phyloP scores from a whole-genome alignment of 2,329 filamentous ascomycete genomes.

The Thelonectria olida region DNA sequence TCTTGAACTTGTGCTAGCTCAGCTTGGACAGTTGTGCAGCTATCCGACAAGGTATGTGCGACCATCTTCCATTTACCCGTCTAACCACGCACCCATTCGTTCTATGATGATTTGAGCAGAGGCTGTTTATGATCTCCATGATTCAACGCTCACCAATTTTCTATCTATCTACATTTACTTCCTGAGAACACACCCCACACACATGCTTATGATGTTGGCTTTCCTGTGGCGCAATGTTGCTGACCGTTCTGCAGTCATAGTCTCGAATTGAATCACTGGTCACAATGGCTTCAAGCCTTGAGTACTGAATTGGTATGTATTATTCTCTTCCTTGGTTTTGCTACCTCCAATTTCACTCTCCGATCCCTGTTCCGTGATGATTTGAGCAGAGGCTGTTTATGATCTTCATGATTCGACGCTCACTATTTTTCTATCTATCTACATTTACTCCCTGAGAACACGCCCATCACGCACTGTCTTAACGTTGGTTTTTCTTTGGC shows the following conservation, averaged over 20 bases:
- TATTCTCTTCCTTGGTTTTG: not conserved
- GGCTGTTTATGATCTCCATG: slow-evolving; percentile 58
- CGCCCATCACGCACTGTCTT: slow-evolving; percentile 1
- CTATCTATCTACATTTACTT: slow-evolving; percentile 37
- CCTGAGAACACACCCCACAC: slow-evolving; percentile 3
- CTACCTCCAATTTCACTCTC: not conserved
- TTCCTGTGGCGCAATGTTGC: not conserved
- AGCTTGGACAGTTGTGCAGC: slow-evolving; percentile 17
- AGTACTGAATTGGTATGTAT: slow-evolving; percentile 43
- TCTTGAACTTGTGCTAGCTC: slow-evolving; percentile 38
- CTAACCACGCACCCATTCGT: slow-evolving; percentile 13
- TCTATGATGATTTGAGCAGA: slow-evolving; percentile 55
- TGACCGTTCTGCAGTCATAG: not conserved
- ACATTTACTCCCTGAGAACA: slow-evolving; percentile 13
- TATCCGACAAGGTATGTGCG: slow-evolving; percentile 38
- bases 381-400: slow-evolving; percentile 59
- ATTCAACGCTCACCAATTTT: slow-evolving; percentile 50
- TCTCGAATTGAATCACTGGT: not conserved
- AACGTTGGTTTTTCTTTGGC: not conserved
- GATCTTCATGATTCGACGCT: slow-evolving; percentile 52
- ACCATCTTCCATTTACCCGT: not conserved
- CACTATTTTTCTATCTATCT: slow-evolving; percentile 43
- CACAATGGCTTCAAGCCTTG: not conserved
- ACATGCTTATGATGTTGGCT: not conserved
- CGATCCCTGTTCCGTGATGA: slow-evolving; percentile 48